Base-by-base conservation (phyloP, 495 filamentous ascomycete genomes). In the Xylaria cubensis region DNA sequence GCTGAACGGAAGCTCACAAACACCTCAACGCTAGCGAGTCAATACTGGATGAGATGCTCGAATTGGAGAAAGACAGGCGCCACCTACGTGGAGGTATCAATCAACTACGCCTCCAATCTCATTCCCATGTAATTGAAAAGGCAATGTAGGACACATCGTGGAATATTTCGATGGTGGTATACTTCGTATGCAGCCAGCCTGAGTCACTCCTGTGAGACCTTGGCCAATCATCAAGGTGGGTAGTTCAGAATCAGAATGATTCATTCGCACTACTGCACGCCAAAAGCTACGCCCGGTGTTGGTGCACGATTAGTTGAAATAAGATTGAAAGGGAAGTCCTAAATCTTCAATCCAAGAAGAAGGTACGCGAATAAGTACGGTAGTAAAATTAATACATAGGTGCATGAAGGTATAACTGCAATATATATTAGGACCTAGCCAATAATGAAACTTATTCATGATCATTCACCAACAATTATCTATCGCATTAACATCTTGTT, bases 221-320 rank as follows among this genome's bases (percentile, higher is more conserved):
- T n/a, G 53, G 48, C 77, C 75, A 78, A 78, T 78, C 67, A 74
- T 29, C 44, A 19, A 21, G 24, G 15, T 7, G 15, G 55, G 13
- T 56, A 9, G 32, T 64, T 34, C 3, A 7, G 59, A 32, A 70
- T 68, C 73, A 79, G 62, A 73, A 77, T 79, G 77, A 79, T 70
- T 79, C 77, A 79, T 79, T 64, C 46, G 55, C 77, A 69, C 76
- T 78, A 76, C 74, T 76, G 76, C 74, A 76, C 10, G 9, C 13
- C 48, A 55, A 41, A 42, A 39, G 39, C 50, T 24, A 51, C n/a
- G 9, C 1, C 50, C 50, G 50, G n/a, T 24, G 21, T 51, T 51
- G 50, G 48, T 21, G 1, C n/a, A 9, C 21, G 3, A 26, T 53
- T 26, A 26, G 13, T 53, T 12, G 0, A 12, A 10, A 10, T 1